Evolutionary conservation across 2,329 filamentous ascomycete genomes (phyloP).

Genomic region (Aspergillus felis): DNA sequence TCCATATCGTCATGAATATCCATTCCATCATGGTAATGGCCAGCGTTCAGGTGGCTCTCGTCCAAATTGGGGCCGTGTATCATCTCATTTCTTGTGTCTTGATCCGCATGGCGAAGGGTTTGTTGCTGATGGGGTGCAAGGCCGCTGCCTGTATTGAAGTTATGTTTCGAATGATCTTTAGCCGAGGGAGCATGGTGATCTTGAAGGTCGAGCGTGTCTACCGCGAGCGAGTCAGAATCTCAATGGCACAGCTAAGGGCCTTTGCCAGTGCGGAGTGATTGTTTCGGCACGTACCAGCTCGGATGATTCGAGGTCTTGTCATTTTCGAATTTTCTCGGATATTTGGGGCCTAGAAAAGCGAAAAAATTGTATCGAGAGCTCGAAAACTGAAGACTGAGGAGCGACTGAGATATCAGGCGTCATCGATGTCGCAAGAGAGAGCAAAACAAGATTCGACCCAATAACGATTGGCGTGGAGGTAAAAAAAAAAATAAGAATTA

Average conservation of each 20-base stretch:
- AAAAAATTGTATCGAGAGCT: neutral
- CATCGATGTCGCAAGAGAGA: neutral
- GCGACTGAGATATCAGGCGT: neutral
- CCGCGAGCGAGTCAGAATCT: constrained; percentile 9
- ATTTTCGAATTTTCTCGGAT: constrained; percentile 21
- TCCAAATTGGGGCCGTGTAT: constrained; percentile 61
- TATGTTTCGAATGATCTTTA: constrained; percentile 68
- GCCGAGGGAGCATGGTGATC: constrained; percentile 76
- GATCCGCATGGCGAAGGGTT: constrained; percentile 73
- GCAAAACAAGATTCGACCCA: neutral
- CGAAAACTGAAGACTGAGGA: neutral
- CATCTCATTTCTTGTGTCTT: constrained; percentile 72
- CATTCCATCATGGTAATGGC: constrained; percentile 28
- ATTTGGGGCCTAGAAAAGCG: neutral
- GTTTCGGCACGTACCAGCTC: constrained; percentile 38
- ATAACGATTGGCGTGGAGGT: neutral
- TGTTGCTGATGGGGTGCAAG: constrained; percentile 80
- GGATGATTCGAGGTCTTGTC: constrained; percentile 44
- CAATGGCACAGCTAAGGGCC: neutral
- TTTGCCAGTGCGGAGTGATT: neutral
- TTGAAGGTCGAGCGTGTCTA: constrained; percentile 95
- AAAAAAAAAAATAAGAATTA: neutral
- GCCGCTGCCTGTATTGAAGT: constrained; percentile 47
- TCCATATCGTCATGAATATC: constrained; percentile 30
- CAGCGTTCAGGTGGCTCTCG: constrained; percentile 45